Conservation (phyloP, 306 rosid genomes). For the Hippophae tibetana region DNA sequence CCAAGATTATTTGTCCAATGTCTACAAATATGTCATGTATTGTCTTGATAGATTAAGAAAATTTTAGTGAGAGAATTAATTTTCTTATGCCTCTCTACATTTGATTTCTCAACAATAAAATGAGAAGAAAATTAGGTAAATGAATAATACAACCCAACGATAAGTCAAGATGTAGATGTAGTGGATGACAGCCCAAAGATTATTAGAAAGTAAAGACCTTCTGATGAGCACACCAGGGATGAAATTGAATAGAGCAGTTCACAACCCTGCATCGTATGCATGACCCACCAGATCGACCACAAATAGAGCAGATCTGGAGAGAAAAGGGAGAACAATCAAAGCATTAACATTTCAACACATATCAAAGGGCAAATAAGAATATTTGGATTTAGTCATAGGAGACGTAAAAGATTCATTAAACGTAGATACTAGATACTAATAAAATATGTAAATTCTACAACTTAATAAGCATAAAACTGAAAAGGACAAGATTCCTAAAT, state of each 20-base stretch:
- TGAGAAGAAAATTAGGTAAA: not conserved
- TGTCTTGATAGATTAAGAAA: no score
- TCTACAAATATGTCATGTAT: no score
- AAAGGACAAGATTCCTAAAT: no score
- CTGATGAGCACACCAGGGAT: conserved; percentile 76
- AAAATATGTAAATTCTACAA: no score
- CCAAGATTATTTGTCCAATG: no score
- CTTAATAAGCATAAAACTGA: no score
- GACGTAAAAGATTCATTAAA: no score
- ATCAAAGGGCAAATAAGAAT: conserved; percentile 3
- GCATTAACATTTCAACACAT: conserved; percentile 3
- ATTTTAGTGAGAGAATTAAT: no score
- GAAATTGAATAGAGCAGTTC: conserved; percentile 47
- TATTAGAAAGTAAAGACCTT: conserved; percentile 29
- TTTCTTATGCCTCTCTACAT: no score
- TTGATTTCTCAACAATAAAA: not conserved
- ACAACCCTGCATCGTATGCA: conserved; percentile 51
- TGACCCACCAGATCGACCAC: conserved; percentile 50
- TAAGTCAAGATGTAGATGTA: not conserved
- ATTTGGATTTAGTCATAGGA: not conserved
- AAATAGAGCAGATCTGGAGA: conserved; percentile 49
- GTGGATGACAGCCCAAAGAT: not conserved
- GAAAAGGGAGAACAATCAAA: conserved; percentile 3
- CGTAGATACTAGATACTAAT: no score
- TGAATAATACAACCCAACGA: not conserved